Percentiles rank a stretch among this genome's conserved stretches.
Conservation (phyloP, 345 rosid genomes). For the Pugionium dolabratum region DNA sequence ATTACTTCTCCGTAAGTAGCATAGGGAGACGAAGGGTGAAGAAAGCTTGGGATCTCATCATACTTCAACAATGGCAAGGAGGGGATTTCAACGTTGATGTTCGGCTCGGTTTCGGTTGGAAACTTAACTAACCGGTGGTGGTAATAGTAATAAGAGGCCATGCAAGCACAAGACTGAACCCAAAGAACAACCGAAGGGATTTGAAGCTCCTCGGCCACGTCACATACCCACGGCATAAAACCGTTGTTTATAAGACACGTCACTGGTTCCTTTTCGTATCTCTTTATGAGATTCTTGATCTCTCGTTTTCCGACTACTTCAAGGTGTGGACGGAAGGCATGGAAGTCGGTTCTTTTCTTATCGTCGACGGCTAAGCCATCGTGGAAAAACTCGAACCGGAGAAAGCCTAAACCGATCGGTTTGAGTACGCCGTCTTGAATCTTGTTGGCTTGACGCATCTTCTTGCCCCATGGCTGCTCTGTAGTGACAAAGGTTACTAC, state of each 20-base stretch:
- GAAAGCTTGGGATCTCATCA: slow-evolving; percentile 78
- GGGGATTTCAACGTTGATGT: slow-evolving; percentile 59
- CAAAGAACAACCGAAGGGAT: slow-evolving; percentile 79
- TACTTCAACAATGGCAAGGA: slow-evolving; percentile 54
- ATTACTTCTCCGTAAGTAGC: slow-evolving; percentile 42
- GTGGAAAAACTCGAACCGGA: slow-evolving; percentile 69
- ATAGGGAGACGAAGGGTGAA: slow-evolving; percentile 52
- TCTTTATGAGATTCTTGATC: slow-evolving; percentile 46
- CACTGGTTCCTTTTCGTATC: slow-evolving; percentile 52
- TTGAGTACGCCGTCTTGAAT: slow-evolving; percentile 45
- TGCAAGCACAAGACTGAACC: slow-evolving; percentile 85
- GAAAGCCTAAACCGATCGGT: slow-evolving; percentile 58
- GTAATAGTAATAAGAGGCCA: slow-evolving; percentile 63
- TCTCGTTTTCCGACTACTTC: slow-evolving; percentile 48
- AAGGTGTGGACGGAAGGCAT: slow-evolving; percentile 42
- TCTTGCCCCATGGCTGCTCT: slow-evolving; percentile 45
- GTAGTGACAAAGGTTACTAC: slow-evolving; percentile 66
- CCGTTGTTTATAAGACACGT: slow-evolving; percentile 72
- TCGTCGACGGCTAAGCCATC: slow-evolving; percentile 53
- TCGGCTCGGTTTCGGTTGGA: slow-evolving; percentile 53
- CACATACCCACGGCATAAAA: slow-evolving; percentile 76
- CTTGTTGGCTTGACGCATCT: slow-evolving; percentile 58
- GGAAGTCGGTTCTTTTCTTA: slow-evolving; percentile 36
- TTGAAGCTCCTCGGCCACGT: slow-evolving; percentile 60
- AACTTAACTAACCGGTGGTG: slow-evolving; percentile 50